Base-by-base conservation (phyloP, 169 alveolate species). In the Babesia bigemina region DNA sequence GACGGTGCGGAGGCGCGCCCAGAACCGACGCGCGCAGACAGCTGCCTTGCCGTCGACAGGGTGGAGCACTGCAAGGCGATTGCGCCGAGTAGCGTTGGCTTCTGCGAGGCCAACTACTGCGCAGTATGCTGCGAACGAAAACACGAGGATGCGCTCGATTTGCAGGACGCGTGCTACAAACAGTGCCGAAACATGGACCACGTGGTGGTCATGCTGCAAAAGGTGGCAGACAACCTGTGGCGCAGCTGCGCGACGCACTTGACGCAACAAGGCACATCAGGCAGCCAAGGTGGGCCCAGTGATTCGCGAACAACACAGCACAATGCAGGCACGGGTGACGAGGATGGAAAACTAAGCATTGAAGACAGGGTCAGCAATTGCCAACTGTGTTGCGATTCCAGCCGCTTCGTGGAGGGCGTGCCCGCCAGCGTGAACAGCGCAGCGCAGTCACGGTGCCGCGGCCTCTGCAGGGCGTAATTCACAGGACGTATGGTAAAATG, bases 81-180 rank as follows among this genome's bases (percentile, higher is more conserved):
- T 17, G 70, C 84, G 28, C 69, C 85, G 22, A 33, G 49, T 36
- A 81, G 60, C 28, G 67, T 81, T 26, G 84, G 55, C 29, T n/a
- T 29, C 26, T 81, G 88, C 47, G 88, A 73, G 52, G 66, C 83
- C 2, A 59, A 81, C 74, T 81, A 69, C 59, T 81, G 88, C 42
- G 52, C 61, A 12, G n/a, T 60, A 56, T 81, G 88, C 57, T 81
- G 88, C 47, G 83, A 81, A 45, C 56, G 39, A 19, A 59, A 70
- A 24, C 67, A 81, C 70, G 29, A 17, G 17, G 88, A 73, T 14
- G 76, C 62, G 19, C 78, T 69, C 19, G 72, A 60, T 4, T 55
- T 55, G 33, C 88, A 81, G 56, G 69, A 72, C 14, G 62, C 49
- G 48, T 81, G 88, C 44, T 56, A 73, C 67, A 62, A 70, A 12